Evolutionary conservation across 2,329 filamentous ascomycete species (phyloP), one percentile per base, ranked within the genome.

Genomic region (Fusarium euwallaceae): DNA sequence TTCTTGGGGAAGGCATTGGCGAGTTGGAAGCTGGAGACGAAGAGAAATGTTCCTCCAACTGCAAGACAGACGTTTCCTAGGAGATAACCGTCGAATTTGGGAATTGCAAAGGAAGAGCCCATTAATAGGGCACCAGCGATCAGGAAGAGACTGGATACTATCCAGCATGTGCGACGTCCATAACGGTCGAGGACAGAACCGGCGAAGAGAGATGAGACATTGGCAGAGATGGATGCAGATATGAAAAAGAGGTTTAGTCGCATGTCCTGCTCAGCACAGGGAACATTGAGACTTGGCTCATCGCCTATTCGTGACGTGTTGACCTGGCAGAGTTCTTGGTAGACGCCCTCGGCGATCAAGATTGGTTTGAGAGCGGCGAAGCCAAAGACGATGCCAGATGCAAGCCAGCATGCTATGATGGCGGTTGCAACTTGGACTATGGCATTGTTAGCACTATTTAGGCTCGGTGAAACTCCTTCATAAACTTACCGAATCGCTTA

Each of bases 181-280:
- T 90, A 95, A 69, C 91, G 88, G 83, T 98, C 95, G 17, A 98
- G 88, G 32, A 97, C 92, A 2, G 94, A 93, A 37, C 95, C 95
- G 4, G 97, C 91, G 2, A 95, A 93, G 9, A 98, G 87, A 6
- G 95, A 95, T 29, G 91, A 93, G 14, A 97, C 92, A 77, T 97
- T 98, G 22, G 94, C 97, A 4, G 90, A 93, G 12, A 97, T 95
- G 11, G 94, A 95, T 3, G 95, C 95, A 16, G 94, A 88, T 4
- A 95, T 97, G 85, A 98, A 98, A 92, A 97, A 96, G 67, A 97
- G 85, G 80, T 97, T 97, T 62, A 97, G 87, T 64, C 87, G 87
- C 65, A 91, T 89, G 12, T 81, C 79, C 32, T 81, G 80, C 78
- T 90, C 88, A 22, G 87, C 81, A 72, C 88, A 90, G 0, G 86